phyloP scores from a whole-genome alignment of 2,329 filamentous ascomycete genomes.

The Verticillium zaregamsianum region DNA sequence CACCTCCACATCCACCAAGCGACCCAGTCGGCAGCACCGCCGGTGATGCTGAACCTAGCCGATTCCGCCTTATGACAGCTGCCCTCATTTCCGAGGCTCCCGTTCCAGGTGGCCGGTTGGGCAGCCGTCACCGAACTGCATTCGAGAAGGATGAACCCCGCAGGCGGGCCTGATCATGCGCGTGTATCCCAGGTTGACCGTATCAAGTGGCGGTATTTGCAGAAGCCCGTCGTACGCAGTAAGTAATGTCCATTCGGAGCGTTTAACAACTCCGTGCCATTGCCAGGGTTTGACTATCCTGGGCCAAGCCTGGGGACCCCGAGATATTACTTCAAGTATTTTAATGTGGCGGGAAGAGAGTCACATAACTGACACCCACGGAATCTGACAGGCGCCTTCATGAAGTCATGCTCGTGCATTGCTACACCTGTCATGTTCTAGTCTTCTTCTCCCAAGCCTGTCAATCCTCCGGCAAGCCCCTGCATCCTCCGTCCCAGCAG shows the following conservation, averaged over 20 bases:
- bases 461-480: conserved; percentile 50
- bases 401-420: neutral
- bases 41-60: neutral
- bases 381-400: neutral
- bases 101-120: neutral
- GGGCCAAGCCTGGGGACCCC: too few relatives aligned
- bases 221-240: neutral
- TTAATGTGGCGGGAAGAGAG: too few relatives aligned
- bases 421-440: conserved; percentile 1
- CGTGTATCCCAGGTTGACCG: neutral
- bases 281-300: neutral
- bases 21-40: neutral
- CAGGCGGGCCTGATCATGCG: neutral
- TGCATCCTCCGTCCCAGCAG: conserved; percentile 55
- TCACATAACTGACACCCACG: too few relatives aligned
- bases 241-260: neutral
- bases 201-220: neutral
- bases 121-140: neutral
- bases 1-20: neutral
- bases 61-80: neutral
- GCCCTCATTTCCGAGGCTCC: neutral
- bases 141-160: neutral
- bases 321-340: too few relatives aligned
- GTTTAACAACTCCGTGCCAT: neutral
- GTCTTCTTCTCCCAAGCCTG: conserved; percentile 41